phyloP scores from a whole-genome alignment of 106 monocot species.

The Platanthera zijinensis region DNA sequence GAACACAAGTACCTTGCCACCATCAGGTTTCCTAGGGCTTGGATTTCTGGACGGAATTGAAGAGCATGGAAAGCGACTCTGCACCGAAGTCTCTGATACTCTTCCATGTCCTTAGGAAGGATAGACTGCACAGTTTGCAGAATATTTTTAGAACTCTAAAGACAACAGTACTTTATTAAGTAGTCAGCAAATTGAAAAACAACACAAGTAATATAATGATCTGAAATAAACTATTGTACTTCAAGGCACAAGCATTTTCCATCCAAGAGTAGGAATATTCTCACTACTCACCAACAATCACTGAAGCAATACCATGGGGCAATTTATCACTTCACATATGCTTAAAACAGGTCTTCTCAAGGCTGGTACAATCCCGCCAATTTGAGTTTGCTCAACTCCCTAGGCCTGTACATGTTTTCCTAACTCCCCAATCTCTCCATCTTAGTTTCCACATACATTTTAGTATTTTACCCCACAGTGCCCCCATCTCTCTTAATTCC shows the following conservation, averaged over 20 bases:
- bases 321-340: neutral
- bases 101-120: constrained; percentile 72
- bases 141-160: neutral
- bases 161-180: neutral
- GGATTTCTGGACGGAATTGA: constrained; percentile 77
- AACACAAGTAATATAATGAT: neutral
- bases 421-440: no score
- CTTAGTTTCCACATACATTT: no score
- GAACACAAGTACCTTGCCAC: constrained; percentile 47
- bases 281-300: neutral
- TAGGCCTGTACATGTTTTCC: neutral
- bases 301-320: neutral
- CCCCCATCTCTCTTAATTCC: no score
- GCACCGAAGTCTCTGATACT: constrained; percentile 89
- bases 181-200: neutral
- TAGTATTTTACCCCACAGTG: no score
- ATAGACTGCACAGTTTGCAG: constrained; percentile 36
- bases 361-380: neutral
- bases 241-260: no score
- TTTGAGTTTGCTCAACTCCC: neutral
- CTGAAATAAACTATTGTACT: neutral
- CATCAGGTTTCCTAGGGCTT: constrained; percentile 60
- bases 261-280: no score
- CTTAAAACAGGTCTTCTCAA: no score
- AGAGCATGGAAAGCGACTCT: constrained; percentile 88